A percentile compares a stretch with the other conserved stretches of the same genome.
Conservation (phyloP, 164 flowering plant genomes). For the Kalanchoe fedtschenkoi region DNA sequence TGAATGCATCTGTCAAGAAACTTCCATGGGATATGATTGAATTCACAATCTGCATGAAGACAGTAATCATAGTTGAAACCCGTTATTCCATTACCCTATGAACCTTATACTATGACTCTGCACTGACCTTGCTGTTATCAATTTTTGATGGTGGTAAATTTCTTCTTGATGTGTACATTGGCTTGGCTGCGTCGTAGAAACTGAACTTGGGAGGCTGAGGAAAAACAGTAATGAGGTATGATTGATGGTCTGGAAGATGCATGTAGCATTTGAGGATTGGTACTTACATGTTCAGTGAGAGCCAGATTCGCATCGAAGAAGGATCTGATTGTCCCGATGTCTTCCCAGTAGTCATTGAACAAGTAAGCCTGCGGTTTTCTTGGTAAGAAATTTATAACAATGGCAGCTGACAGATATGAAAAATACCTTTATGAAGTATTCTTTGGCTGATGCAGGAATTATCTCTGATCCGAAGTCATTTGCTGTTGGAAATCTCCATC, state of each 20-base stretch:
- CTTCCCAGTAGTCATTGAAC: conserved; percentile 97
- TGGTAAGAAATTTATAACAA: conserved; percentile 4
- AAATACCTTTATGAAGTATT: conserved; percentile 52
- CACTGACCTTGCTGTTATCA: conserved; percentile 72
- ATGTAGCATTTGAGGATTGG: background rate
- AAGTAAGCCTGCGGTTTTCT: conserved; percentile 61
- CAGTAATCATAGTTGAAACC: background rate
- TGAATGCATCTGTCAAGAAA: conserved; percentile 54
- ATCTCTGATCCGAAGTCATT: conserved; percentile 97
- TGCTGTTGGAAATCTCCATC: conserved; percentile 94
- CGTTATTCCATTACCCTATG: background rate
- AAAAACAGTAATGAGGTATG: background rate
- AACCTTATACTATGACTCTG: background rate
- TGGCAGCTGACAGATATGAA: background rate
- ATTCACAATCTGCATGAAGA: conserved; percentile 64
- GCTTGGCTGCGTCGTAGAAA: conserved; percentile 82
- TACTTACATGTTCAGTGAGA: conserved; percentile 79
- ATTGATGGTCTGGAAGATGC: background rate
- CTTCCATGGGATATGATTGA: conserved; percentile 91
- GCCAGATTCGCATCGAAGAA: conserved; percentile 96
- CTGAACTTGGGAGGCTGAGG: conserved; percentile 85
- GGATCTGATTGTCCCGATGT: conserved; percentile 95
- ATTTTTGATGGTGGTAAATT: conserved; percentile 80
- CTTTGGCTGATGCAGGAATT: conserved; percentile 84
- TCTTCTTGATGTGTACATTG: conserved; percentile 91